Evolutionary conservation across 23 red algal species (phyloP).

Genomic region (Gracilaria domingensis): DNA sequence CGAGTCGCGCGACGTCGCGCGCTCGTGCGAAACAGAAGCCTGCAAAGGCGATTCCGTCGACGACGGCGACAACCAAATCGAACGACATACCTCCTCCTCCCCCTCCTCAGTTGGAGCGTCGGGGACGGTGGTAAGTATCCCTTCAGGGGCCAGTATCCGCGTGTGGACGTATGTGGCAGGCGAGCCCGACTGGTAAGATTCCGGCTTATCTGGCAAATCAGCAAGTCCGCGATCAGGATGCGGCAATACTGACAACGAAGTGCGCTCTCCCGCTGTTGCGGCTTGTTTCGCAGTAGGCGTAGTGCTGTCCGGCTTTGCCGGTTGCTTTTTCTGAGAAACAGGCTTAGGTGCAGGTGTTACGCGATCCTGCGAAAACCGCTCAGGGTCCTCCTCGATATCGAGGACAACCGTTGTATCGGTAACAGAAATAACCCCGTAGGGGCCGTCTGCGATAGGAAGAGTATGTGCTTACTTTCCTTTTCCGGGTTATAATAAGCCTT

Average conservation of each 20-base stretch:
- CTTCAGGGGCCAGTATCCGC: no score
- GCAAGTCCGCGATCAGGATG: not conserved
- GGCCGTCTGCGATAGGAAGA: slow-evolving; percentile 10
- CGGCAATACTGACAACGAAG: no score
- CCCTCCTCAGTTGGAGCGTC: not conserved
- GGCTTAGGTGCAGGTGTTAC: not conserved
- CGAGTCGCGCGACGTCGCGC: no score
- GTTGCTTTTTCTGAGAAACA: not conserved
- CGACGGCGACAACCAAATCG: no score
- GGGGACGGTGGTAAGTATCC: not conserved
- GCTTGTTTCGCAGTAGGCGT: no score
- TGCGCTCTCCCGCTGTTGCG: no score
- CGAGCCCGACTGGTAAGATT: not conserved
- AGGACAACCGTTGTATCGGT: not conserved
- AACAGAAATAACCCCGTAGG: slow-evolving; percentile 23
- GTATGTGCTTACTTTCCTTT: not conserved
- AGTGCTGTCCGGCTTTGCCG: not conserved
- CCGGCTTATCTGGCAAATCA: not conserved
- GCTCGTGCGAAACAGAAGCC: no score
- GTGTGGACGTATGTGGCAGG: no score
- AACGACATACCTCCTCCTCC: no score
- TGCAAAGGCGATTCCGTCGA: no score
- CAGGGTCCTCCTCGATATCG: not conserved
- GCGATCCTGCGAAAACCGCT: slow-evolving; percentile 3
- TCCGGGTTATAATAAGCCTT: not conserved